Percentiles rank a stretch among this genome's conserved stretches.
Conservation (phyloP, 495 filamentous ascomycete genomes). For the Neurospora terricola region DNA sequence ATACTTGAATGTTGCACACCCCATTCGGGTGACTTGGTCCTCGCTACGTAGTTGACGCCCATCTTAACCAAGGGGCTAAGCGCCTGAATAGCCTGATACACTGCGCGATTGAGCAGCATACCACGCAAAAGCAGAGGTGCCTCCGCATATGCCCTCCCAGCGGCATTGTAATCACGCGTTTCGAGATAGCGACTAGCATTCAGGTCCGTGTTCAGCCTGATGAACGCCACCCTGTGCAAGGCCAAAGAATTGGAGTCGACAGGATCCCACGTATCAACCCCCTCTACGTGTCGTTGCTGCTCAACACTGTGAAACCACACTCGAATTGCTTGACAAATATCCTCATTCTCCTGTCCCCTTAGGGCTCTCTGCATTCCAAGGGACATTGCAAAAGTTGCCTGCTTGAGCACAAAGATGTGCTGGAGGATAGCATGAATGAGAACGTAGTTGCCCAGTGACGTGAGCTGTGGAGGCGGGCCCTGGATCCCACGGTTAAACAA, state of each 20-base stretch:
- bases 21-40: constrained; percentile 59
- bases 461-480: constrained; percentile 40
- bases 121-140: constrained; percentile 49
- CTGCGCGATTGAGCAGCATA: constrained; percentile 46
- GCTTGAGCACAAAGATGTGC: constrained; percentile 56
- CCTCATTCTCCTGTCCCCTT: constrained; percentile 44
- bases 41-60: constrained; percentile 59
- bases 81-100: constrained; percentile 60
- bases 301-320: constrained; percentile 58
- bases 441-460: constrained; percentile 56
- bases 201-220: constrained; percentile 57
- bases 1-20: constrained; percentile 58
- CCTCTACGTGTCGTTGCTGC: constrained; percentile 32
- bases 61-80: constrained; percentile 57
- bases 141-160: constrained; percentile 48
- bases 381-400: constrained; percentile 41
- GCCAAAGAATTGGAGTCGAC: constrained; percentile 60
- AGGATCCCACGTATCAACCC: constrained; percentile 38
- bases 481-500: constrained; percentile 37
- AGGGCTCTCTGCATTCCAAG: constrained; percentile 37
- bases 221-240: constrained; percentile 54
- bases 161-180: constrained; percentile 49
- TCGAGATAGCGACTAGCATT: constrained; percentile 51
- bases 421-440: constrained; percentile 61
- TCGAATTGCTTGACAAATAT: constrained; percentile 48